Evolutionary conservation across 768 basidiomycete genomes (phyloP).

Genomic region (Kwoniella europaea): DNA sequence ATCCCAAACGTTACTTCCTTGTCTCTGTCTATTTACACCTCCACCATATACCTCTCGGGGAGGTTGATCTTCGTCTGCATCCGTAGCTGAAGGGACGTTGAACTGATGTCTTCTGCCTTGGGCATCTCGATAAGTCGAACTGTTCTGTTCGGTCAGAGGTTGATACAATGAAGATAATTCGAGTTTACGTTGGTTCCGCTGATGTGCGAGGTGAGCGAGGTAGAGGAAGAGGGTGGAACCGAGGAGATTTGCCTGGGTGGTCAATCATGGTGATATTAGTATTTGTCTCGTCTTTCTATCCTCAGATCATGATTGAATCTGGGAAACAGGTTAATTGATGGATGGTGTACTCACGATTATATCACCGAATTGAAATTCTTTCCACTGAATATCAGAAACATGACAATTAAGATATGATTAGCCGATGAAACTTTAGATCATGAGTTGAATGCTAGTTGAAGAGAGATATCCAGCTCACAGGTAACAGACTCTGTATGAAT

Average conservation of each 20-base stretch:
- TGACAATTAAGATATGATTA: not conserved
- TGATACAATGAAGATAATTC: slow-evolving; percentile 51
- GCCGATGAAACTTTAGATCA: not conserved
- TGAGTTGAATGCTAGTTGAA: not conserved
- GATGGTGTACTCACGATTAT: slow-evolving; percentile 37
- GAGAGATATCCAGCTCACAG: slow-evolving; percentile 38
- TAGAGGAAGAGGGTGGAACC: slow-evolving; percentile 50
- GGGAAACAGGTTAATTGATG: too few relatives aligned
- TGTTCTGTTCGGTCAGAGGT: slow-evolving; percentile 28
- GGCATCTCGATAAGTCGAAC: slow-evolving; percentile 43
- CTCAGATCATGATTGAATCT: too few relatives aligned
- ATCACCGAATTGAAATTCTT: slow-evolving; percentile 54
- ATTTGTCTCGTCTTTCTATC: too few relatives aligned
- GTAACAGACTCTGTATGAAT: slow-evolving; percentile 49
- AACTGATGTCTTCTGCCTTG: slow-evolving; percentile 44
- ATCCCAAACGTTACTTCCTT: slow-evolving; percentile 47
- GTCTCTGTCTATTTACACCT: slow-evolving; percentile 11
- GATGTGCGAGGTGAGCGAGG: slow-evolving; percentile 46
- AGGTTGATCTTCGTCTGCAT: slow-evolving; percentile 1
- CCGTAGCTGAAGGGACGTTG: slow-evolving; percentile 1
- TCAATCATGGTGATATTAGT: too few relatives aligned
- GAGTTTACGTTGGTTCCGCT: slow-evolving; percentile 29
- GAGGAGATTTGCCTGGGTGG: slow-evolving; percentile 48
- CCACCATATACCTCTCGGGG: not conserved
- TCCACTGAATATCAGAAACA: slow-evolving; percentile 44